These are phyloP conservation scores for Brassica carinata DNA, from an alignment of 345 rosid genomes.

Conservation along the genomic window DNA sequence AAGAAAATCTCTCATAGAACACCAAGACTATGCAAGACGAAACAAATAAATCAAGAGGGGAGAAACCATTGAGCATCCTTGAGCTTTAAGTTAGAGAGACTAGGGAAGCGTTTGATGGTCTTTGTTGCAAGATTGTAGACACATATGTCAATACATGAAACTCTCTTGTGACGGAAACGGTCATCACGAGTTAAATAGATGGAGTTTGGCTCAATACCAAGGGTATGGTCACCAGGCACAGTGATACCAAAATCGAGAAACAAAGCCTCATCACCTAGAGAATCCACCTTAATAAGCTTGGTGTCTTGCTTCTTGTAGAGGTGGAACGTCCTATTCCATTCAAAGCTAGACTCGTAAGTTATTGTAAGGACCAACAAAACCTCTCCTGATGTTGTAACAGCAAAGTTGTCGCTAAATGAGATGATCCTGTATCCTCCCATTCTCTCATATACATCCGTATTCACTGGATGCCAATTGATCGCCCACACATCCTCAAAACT, in stretches of 20 bases:
- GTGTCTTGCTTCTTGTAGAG: not conserved
- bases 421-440: not conserved
- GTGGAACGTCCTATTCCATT: not conserved
- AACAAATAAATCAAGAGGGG: not conserved
- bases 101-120: not conserved
- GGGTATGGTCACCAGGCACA: not conserved
- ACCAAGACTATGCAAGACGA: not conserved
- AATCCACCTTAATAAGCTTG: not conserved
- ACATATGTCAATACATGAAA: not conserved
- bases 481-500: not conserved
- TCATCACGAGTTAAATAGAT: not conserved
- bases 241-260: not conserved
- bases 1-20: not conserved
- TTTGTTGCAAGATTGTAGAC: not conserved
- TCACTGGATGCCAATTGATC: not conserved
- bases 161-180: not conserved
- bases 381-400: not conserved
- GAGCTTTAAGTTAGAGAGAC: not conserved
- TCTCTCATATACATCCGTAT: not conserved
- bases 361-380: not conserved
- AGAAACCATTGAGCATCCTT: not conserved
- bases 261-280: conserved; percentile 1
- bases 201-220: not conserved
- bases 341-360: not conserved
- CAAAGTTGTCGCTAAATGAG: not conserved